A percentile compares a stretch with the other conserved stretches of the same genome.
Evolutionary conservation across 1,139 yeast genomes (phyloP).

Genomic region (Saccharomycopsis phalli): DNA sequence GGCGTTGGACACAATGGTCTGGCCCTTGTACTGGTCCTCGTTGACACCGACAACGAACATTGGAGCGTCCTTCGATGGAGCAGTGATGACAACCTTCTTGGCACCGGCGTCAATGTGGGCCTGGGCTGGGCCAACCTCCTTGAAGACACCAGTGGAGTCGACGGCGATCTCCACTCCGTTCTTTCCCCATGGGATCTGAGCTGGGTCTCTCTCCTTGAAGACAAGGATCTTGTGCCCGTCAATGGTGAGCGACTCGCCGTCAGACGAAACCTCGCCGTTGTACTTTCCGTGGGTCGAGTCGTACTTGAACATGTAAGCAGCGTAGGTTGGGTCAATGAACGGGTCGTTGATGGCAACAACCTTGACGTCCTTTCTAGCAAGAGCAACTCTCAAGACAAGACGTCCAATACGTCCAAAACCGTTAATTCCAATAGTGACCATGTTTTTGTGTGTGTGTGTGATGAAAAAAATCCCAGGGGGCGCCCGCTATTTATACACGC

Average conservation of each 20-base stretch:
- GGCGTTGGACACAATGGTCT: conserved; percentile 72
- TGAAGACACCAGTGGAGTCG: conserved; percentile 88
- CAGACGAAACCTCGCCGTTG: conserved; percentile 53
- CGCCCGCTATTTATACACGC: not conserved
- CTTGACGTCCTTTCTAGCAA: conserved; percentile 57
- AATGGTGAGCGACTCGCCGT: conserved; percentile 49
- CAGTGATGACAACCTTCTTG: conserved; percentile 82
- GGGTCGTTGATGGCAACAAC: conserved; percentile 82
- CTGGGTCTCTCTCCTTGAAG: conserved; percentile 73
- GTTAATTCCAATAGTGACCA: conserved; percentile 67
- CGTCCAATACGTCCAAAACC: conserved; percentile 92
- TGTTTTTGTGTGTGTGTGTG: conserved; percentile 19
- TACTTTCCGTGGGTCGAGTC: conserved; percentile 80
- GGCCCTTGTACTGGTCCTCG: conserved; percentile 61
- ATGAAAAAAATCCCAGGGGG: not conserved
- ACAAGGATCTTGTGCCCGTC: conserved; percentile 62
- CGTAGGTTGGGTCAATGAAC: conserved; percentile 73
- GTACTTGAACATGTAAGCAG: conserved; percentile 83
- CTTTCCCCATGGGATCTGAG: conserved; percentile 75
- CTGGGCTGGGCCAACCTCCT: conserved; percentile 67
- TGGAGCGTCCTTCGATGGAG: conserved; percentile 84
- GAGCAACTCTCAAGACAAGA: conserved; percentile 69
- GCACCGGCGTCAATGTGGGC: conserved; percentile 82
- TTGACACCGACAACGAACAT: conserved; percentile 85
- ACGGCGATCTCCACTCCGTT: conserved; percentile 70